phyloP scores from a whole-genome alignment of 768 basidiomycete genomes.

The Suillus sp. region DNA sequence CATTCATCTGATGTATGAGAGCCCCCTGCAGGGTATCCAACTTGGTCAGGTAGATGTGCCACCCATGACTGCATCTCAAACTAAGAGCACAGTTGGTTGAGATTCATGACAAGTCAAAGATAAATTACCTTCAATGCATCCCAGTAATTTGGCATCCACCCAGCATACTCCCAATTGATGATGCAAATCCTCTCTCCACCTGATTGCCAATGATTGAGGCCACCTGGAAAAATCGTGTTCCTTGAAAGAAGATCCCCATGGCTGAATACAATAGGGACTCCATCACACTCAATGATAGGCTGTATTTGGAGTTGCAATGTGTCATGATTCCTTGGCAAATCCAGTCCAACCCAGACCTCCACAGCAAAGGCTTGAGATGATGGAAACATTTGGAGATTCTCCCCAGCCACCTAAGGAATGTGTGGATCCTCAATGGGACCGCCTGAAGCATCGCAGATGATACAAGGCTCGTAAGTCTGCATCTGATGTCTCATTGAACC shows the following conservation, averaged over 20 bases:
- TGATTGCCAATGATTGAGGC: not conserved
- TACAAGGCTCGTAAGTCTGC: not conserved
- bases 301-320: not conserved
- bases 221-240: not conserved
- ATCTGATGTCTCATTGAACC: not conserved
- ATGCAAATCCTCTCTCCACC: not conserved
- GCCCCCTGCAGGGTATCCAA: no score
- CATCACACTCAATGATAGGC: not conserved
- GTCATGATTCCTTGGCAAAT: not conserved
- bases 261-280: not conserved
- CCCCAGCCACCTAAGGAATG: not conserved
- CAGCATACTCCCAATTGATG: not conserved
- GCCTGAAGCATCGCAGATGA: not conserved
- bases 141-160: not conserved
- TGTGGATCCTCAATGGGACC: not conserved
- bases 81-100: no score
- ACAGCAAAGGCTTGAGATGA: not conserved
- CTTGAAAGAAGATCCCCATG: not conserved
- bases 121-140: constrained; percentile 1
- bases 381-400: not conserved
- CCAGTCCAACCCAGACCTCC: not conserved
- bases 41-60: no score
- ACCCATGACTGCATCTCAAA: no score
- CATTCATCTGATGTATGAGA: no score
- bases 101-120: no score